Evolutionary conservation across 495 filamentous ascomycete species (phyloP).

Genomic region (Platismatia glauca): DNA sequence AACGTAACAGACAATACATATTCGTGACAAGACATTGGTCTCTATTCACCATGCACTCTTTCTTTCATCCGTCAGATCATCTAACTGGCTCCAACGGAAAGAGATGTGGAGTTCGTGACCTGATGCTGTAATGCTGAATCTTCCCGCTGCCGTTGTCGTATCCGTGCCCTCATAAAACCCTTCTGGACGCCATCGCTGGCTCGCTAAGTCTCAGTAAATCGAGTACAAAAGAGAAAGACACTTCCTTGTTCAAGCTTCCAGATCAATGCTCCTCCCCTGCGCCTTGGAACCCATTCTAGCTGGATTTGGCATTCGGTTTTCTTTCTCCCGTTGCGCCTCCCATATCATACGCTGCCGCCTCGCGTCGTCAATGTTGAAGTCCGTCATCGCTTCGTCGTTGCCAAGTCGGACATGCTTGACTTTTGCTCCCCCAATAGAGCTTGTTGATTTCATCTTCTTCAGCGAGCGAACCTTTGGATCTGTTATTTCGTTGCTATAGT

Average conservation of each 20-base stretch:
- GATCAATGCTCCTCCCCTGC: background rate
- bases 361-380: slow-evolving; percentile 42
- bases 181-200: slow-evolving; percentile 15
- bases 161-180: slow-evolving; percentile 10
- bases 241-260: background rate
- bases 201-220: slow-evolving; percentile 4
- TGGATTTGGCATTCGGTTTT: slow-evolving; percentile 20
- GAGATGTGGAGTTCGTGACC: background rate
- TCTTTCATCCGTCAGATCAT: background rate
- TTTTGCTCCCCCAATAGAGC: slow-evolving; percentile 26
- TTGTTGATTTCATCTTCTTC: slow-evolving; percentile 44
- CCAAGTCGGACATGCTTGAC: slow-evolving; percentile 26
- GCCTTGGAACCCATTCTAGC: background rate
- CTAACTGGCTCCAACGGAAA: background rate
- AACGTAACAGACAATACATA: background rate
- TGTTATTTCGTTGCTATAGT: slow-evolving; percentile 12
- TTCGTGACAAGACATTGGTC: background rate
- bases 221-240: slow-evolving; percentile 2
- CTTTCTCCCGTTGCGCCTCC: slow-evolving; percentile 38
- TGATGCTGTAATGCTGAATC: slow-evolving; percentile 1
- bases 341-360: slow-evolving; percentile 41
- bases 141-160: slow-evolving; percentile 2
- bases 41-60: background rate
- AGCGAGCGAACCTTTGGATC: slow-evolving; percentile 29
- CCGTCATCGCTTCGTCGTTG: slow-evolving; percentile 21